A percentile compares a stretch with the other conserved stretches of the same genome.
Conservation (phyloP, 2,329 filamentous ascomycete genomes). For the Ceratocystis cubensis region DNA sequence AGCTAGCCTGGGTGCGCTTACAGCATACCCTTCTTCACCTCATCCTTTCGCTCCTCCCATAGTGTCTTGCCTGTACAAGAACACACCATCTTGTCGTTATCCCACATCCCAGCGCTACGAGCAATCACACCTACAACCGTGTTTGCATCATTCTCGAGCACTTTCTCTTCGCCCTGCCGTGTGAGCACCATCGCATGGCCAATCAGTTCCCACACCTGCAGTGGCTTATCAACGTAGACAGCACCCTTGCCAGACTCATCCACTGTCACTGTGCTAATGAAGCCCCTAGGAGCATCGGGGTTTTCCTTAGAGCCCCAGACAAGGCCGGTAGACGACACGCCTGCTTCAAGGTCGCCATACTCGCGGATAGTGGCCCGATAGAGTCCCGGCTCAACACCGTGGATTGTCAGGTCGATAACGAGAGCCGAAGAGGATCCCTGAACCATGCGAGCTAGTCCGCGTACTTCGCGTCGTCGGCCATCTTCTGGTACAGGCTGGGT, state of each 20-base stretch:
- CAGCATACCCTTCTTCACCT: constrained; percentile 80
- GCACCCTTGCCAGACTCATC: constrained; percentile 62
- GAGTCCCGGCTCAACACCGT: constrained; percentile 64
- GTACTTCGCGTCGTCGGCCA: constrained; percentile 46
- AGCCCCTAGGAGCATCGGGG: constrained; percentile 31
- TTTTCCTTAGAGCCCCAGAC: constrained; percentile 49
- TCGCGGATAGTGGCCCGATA: constrained; percentile 79
- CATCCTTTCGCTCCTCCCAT: constrained; percentile 91
- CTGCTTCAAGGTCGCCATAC: constrained; percentile 73
- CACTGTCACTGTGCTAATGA: constrained; percentile 65
- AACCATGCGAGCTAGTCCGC: constrained; percentile 85
- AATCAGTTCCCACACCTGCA: constrained; percentile 93
- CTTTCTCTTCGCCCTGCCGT: constrained; percentile 38
- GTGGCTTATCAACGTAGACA: constrained; percentile 66
- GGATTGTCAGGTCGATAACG: constrained; percentile 75
- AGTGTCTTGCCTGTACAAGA: constrained; percentile 96
- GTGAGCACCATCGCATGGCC: constrained; percentile 84
- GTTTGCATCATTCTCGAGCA: constrained; percentile 62
- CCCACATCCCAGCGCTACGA: constrained; percentile 93
- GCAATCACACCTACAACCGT: constrained; percentile 90
- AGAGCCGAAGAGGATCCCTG: constrained; percentile 70
- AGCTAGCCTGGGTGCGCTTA: constrained; percentile 32
- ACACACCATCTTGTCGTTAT: constrained; percentile 96
- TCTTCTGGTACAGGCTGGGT: constrained; percentile 27
- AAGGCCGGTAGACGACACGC: constrained; percentile 68